A percentile compares a stretch with the other conserved stretches of the same genome.
Conservation (phyloP, 73 alveolate species). For the Diophrys sp. region DNA sequence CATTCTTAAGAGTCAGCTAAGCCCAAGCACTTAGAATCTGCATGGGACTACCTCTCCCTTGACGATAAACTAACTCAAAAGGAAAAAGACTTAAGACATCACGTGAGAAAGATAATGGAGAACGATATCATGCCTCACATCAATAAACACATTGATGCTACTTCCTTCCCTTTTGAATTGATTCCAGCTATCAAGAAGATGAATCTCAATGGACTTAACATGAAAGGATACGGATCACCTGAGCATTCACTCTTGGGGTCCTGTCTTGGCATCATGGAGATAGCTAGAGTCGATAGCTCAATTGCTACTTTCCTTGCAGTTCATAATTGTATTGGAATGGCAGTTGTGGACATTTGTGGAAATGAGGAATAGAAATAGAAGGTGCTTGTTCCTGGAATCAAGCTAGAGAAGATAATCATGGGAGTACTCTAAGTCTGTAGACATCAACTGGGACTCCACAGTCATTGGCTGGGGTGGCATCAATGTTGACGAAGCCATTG, state of each 20-base stretch:
- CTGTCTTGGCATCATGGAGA: slow-evolving; percentile 33
- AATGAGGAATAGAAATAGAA: slow-evolving; percentile 59
- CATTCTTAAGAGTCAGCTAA: too few relatives aligned
- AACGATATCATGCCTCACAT: slow-evolving; percentile 17
- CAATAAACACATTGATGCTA: neutral
- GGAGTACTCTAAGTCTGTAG: neutral
- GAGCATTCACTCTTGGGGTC: slow-evolving; percentile 7
- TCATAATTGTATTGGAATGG: slow-evolving; percentile 32
- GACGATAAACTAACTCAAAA: slow-evolving; percentile 15
- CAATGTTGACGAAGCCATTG: neutral
- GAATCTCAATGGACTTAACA: slow-evolving; percentile 20
- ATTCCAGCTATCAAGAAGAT: slow-evolving; percentile 21
- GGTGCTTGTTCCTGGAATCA: slow-evolving; percentile 32
- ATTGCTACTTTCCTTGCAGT: slow-evolving; percentile 57
- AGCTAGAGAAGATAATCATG: slow-evolving; percentile 27
- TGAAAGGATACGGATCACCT: slow-evolving; percentile 30
- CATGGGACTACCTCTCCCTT: slow-evolving; percentile 12
- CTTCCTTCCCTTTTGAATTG: slow-evolving; percentile 28
- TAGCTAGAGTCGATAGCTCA: slow-evolving; percentile 47
- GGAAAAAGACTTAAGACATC: slow-evolving; percentile 8
- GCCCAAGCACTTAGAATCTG: neutral
- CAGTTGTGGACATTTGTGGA: slow-evolving; percentile 51
- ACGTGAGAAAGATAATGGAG: neutral
- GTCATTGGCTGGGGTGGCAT: neutral
- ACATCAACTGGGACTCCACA: slow-evolving; percentile 3